phyloP scores from a whole-genome alignment of 2,329 filamentous ascomycete species.

The Chrysoporthe cubensis region DNA sequence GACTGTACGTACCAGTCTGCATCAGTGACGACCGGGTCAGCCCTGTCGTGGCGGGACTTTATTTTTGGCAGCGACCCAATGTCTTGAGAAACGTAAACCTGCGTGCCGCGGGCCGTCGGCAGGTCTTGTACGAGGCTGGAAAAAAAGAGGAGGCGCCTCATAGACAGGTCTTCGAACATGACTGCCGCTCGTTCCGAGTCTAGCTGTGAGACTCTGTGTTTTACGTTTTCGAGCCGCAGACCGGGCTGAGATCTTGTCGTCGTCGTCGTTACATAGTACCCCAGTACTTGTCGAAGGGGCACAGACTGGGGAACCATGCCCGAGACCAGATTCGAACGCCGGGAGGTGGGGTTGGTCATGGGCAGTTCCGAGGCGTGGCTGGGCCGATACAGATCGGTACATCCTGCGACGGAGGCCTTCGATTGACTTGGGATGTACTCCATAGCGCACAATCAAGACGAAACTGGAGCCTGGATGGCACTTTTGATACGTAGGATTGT shows the following conservation, averaged over 20 bases:
- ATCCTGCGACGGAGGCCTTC: background rate
- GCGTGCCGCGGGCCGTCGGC: too few species aligned
- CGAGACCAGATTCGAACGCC: background rate
- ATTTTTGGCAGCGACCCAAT: slow-evolving; percentile 24
- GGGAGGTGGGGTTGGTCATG: slow-evolving; percentile 17
- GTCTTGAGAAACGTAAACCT: background rate
- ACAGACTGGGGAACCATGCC: slow-evolving; percentile 1
- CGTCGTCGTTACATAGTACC: background rate
- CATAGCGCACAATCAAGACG: background rate
- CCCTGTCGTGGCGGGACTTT: slow-evolving; percentile 7
- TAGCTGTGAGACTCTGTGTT: background rate
- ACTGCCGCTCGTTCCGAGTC: background rate
- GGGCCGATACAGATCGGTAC: slow-evolving; percentile 8
- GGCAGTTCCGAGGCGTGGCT: slow-evolving; percentile 9
- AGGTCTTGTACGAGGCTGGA: background rate
- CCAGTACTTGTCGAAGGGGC: background rate
- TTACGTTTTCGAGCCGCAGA: background rate
- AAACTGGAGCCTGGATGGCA: background rate
- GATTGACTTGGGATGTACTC: background rate
- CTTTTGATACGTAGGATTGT: background rate
- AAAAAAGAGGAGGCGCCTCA: background rate
- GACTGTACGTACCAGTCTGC: background rate
- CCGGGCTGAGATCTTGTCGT: background rate
- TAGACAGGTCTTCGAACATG: background rate
- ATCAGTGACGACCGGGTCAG: too few species aligned